Conservation (phyloP, 441 rosid species). For the Populus hybrid region DNA sequence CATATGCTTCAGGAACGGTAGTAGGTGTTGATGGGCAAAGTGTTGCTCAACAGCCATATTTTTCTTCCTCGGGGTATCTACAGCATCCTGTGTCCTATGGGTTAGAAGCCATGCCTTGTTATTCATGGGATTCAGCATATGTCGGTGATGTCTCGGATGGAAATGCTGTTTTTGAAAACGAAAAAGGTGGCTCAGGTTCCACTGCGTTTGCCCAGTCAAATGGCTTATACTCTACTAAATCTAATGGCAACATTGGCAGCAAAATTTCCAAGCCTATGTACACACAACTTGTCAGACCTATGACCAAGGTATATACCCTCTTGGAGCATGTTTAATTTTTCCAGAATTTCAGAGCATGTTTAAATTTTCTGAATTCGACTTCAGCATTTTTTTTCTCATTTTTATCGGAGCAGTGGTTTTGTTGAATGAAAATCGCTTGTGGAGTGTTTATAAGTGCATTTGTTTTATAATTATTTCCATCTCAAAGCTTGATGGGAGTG, state of each 20-base stretch:
- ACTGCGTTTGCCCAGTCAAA: conserved; percentile 31
- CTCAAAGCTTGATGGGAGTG: too few relatives aligned
- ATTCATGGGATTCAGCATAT: conserved; percentile 48
- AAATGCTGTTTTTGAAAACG: conserved; percentile 32
- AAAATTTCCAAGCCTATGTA: conserved; percentile 29
- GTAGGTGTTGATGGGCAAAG: conserved; percentile 40
- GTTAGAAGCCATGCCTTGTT: conserved; percentile 38
- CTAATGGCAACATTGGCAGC: conserved; percentile 31
- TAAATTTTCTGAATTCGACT: too few relatives aligned
- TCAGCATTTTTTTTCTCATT: too few relatives aligned
- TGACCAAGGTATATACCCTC: conserved; percentile 38
- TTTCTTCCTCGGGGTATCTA: conserved; percentile 41
- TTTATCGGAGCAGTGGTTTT: too few relatives aligned
- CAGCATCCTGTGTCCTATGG: conserved; percentile 52
- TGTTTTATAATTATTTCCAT: too few relatives aligned
- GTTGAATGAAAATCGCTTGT: too few relatives aligned
- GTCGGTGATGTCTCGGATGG: conserved; percentile 33
- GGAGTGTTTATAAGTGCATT: too few relatives aligned
- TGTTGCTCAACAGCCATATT: conserved; percentile 45
- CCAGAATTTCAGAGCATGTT: neutral
- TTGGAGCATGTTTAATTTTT: neutral
- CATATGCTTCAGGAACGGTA: conserved; percentile 36
- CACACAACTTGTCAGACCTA: conserved; percentile 29
- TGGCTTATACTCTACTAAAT: conserved; percentile 25
- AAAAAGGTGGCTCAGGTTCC: conserved; percentile 27